Percentiles rank a stretch among this genome's conserved stretches.
Conservation (phyloP, 2,329 filamentous ascomycete genomes). For the Penicillium oxalicum region DNA sequence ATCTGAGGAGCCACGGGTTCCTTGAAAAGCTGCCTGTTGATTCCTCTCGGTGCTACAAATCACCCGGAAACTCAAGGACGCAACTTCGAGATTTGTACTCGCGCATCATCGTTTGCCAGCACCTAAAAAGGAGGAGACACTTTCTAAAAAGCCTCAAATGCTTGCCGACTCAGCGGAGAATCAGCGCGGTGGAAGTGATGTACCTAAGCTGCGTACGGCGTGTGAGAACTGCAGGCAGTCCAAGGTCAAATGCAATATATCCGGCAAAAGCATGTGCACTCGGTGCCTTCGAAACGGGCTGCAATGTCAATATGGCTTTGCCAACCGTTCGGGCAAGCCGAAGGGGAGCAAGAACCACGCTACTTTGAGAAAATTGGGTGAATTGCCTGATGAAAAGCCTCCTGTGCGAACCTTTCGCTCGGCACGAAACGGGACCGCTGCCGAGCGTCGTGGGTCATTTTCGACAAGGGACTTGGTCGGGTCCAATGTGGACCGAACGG, state of each 20-base stretch:
- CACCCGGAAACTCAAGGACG: no score
- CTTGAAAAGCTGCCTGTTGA: no score
- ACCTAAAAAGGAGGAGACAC: no score
- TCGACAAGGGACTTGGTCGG: slow-evolving; percentile 2
- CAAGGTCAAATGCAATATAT: slow-evolving; percentile 37
- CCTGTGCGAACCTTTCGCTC: slow-evolving; percentile 15
- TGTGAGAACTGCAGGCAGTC: slow-evolving; percentile 38
- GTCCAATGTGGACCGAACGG: slow-evolving; percentile 8
- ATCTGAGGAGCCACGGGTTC: no score
- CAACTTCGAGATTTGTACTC: no score
- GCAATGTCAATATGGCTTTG: slow-evolving; percentile 34
- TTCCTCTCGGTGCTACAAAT: no score
- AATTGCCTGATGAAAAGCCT: slow-evolving; percentile 29
- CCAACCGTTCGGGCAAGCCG: slow-evolving; percentile 36
- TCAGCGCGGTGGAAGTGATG: slow-evolving; percentile 20
- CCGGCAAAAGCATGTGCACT: slow-evolving; percentile 32
- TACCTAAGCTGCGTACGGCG: slow-evolving; percentile 34
- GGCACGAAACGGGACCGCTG: slow-evolving; percentile 10
- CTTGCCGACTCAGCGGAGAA: slow-evolving; percentile 22
- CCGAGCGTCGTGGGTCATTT: slow-evolving; percentile 10
- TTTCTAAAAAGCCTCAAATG: slow-evolving; percentile 15
- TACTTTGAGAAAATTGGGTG: slow-evolving; percentile 32
- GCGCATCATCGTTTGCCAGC: no score
- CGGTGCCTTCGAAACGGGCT: slow-evolving; percentile 35
- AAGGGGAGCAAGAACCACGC: slow-evolving; percentile 38